These are phyloP conservation scores for Magnolia kwangsiensis DNA, from an alignment of 164 flowering plant genomes.

Conservation along the genomic window DNA sequence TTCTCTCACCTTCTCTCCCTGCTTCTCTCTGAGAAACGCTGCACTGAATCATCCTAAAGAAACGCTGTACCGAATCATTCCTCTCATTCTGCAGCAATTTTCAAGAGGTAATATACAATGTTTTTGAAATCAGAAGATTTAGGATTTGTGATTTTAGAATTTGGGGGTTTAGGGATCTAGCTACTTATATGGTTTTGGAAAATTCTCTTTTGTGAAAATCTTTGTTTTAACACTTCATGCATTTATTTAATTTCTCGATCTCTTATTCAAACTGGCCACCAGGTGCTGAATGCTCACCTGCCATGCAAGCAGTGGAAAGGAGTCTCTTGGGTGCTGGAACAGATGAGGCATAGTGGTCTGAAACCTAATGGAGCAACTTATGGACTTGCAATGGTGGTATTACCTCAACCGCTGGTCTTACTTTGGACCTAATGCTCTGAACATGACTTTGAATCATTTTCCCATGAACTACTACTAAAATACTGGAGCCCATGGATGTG, in stretches of 20 bases:
- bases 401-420: not conserved
- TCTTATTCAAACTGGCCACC: slow-evolving; percentile 13
- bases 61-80: no score
- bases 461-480: not conserved
- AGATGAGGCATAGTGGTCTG: slow-evolving; percentile 66
- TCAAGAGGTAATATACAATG: no score
- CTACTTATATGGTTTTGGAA: no score
- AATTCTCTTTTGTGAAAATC: no score
- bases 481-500: not conserved
- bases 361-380: slow-evolving; percentile 84
- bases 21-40: no score
- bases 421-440: not conserved
- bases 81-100: no score
- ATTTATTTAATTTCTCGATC: slow-evolving; percentile 1
- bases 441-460: not conserved
- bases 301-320: slow-evolving; percentile 78
- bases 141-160: no score
- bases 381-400: slow-evolving; percentile 99
- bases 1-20: no score
- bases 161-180: no score
- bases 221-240: not conserved
- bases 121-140: no score
- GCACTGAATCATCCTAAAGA: no score
- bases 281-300: slow-evolving; percentile 92
- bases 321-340: slow-evolving; percentile 85